Conservation (phyloP, 345 rosid species). For the Lepidium didymum region DNA sequence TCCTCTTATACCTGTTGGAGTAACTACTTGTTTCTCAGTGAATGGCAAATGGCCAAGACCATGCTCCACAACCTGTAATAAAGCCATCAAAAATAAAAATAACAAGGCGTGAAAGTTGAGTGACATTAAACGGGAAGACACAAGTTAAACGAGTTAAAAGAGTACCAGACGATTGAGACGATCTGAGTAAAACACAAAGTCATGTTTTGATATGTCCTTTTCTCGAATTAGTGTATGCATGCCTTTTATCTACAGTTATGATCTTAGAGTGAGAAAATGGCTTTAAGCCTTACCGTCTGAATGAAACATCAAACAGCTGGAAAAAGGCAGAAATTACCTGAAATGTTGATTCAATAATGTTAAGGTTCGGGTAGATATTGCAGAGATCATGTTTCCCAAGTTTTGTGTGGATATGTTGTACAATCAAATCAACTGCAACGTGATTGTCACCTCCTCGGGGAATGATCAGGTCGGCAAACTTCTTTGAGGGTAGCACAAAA, state of each 20-base stretch:
- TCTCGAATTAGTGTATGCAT: conserved; percentile 99
- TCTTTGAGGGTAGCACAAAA: conserved; percentile 90
- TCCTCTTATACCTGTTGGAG: conserved; percentile 74
- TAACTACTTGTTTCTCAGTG: conserved; percentile 89
- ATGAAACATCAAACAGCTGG: neutral
- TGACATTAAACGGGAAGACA: conserved; percentile 2
- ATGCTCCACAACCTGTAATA: conserved; percentile 89
- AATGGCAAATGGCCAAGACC: conserved; percentile 96
- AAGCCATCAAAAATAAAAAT: conserved; percentile 5
- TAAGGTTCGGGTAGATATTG: conserved; percentile 78
- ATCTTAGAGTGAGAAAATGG: conserved; percentile 16
- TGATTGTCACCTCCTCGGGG: conserved; percentile 97
- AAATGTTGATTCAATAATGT: conserved; percentile 80
- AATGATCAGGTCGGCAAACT: conserved; percentile 90
- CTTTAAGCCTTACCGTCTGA: neutral
- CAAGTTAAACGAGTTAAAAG: conserved; percentile 6
- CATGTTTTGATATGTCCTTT: conserved; percentile 90
- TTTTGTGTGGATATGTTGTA: conserved; percentile 88
- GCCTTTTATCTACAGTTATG: conserved; percentile 78
- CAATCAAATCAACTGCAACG: conserved; percentile 93
- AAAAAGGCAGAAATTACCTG: conserved; percentile 50
- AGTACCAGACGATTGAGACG: conserved; percentile 90
- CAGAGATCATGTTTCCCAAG: conserved; percentile 96
- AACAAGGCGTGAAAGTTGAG: conserved; percentile 3
- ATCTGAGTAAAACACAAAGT: conserved; percentile 96